Percentiles rank a stretch among this genome's conserved stretches.
Evolutionary conservation across 257 asterid genomes (phyloP).

Genomic region (Voacanga thouarsii): DNA sequence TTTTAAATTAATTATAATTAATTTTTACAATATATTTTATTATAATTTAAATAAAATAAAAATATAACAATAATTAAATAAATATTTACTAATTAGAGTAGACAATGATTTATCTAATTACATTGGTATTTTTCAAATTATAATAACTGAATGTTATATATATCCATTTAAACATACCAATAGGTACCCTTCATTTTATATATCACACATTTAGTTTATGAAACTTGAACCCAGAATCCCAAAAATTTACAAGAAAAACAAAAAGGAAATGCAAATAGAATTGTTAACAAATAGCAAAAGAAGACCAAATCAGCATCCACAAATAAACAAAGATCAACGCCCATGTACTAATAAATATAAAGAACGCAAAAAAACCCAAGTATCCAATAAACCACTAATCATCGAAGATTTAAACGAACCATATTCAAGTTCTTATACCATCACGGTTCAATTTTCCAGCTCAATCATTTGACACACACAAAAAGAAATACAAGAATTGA

Average conservation of each 20-base stretch:
- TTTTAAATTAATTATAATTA: no score
- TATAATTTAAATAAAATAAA: no score
- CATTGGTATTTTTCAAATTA: no score
- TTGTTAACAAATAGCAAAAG: neutral
- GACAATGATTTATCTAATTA: no score
- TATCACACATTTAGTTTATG: neutral
- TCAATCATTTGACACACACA: slow-evolving; percentile 18
- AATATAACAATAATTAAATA: no score
- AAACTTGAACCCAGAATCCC: neutral
- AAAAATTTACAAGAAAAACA: neutral
- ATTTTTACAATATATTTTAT: no score
- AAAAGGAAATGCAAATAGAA: neutral
- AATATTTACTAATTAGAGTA: no score
- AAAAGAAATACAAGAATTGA: slow-evolving; percentile 15
- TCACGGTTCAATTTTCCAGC: neutral
- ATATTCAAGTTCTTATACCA: neutral
- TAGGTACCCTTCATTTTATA: neutral
- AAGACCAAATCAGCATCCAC: neutral
- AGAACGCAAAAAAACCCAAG: neutral
- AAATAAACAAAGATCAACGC: slow-evolving; percentile 8
- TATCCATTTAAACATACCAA: neutral
- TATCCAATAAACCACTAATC: neutral
- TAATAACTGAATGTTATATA: neutral
- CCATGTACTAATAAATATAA: neutral
- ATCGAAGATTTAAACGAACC: slow-evolving; percentile 14